Evolutionary conservation across 306 rosid genomes (phyloP).

Genomic region (Pterocarpus santalinus): DNA sequence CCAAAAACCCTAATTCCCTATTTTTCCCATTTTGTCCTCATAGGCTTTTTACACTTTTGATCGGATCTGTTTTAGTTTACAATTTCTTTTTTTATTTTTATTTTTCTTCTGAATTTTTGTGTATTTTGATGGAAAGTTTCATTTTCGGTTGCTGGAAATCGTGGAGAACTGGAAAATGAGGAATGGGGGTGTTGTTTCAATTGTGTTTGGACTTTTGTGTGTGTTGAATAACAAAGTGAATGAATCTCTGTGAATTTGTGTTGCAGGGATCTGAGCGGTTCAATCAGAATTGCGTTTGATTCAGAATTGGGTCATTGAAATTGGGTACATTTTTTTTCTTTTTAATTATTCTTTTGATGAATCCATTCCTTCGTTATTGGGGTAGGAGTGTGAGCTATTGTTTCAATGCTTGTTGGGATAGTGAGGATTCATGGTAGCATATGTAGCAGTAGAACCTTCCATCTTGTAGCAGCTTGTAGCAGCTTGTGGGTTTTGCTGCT

Average conservation of each 20-base stretch:
- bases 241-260: conserved; percentile 47
- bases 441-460: conserved; percentile 45
- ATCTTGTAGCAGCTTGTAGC: conserved; percentile 56
- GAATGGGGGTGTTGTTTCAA: not conserved
- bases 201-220: not conserved
- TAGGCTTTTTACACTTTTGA: conserved; percentile 35
- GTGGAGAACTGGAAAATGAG: not conserved
- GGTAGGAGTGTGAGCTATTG: conserved; percentile 55
- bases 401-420: conserved; percentile 59
- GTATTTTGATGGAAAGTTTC: conserved; percentile 35
- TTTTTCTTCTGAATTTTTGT: conserved; percentile 46
- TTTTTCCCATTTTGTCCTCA: not conserved
- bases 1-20: conserved; percentile 64
- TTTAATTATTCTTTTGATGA: conserved; percentile 2
- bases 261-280: conserved; percentile 62
- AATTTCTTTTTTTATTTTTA: not conserved
- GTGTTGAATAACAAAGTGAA: conserved; percentile 51
- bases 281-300: conserved; percentile 39
- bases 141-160: conserved; percentile 46
- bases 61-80: conserved; percentile 54
- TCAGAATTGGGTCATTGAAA: conserved; percentile 15
- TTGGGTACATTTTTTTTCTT: not conserved
- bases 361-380: conserved; percentile 37
- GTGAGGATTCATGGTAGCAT: conserved; percentile 49
- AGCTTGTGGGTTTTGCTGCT: conserved; percentile 59